phyloP scores from a whole-genome alignment of 108 stramenopile species.

The Thalassiosira profunda region DNA sequence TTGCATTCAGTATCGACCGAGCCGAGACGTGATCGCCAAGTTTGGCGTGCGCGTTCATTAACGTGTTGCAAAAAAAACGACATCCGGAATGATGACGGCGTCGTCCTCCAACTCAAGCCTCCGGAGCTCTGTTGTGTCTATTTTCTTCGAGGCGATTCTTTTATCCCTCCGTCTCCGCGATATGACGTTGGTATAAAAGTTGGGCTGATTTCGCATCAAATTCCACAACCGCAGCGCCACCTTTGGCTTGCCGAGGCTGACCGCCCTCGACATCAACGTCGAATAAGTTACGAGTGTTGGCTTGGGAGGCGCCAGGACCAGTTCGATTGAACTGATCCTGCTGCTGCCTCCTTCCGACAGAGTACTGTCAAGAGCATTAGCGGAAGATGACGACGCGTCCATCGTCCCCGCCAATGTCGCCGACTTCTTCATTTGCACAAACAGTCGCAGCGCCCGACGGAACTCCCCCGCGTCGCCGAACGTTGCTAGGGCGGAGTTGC shows the following conservation, averaged over 20 bases:
- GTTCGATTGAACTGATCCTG: slow-evolving; percentile 5
- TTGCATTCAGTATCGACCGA: slow-evolving; percentile 67
- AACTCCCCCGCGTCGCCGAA: slow-evolving; percentile 88
- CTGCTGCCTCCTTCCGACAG: slow-evolving; percentile 4
- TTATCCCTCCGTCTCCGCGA: slow-evolving; percentile 21
- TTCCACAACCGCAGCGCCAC: slow-evolving; percentile 87
- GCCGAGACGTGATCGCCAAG: slow-evolving; percentile 63
- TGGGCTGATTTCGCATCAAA: slow-evolving; percentile 63
- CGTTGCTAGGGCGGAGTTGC: slow-evolving; percentile 78
- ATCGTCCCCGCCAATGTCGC: slow-evolving; percentile 33
- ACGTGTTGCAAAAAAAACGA: slow-evolving; percentile 86
- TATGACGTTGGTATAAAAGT: slow-evolving; percentile 51
- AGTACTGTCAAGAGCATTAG: neutral
- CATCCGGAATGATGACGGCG: slow-evolving; percentile 65
- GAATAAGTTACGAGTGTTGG: slow-evolving; percentile 90
- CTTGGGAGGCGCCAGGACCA: slow-evolving; percentile 43
- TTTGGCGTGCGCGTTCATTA: slow-evolving; percentile 91
- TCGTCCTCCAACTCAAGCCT: slow-evolving; percentile 35
- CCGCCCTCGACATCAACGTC: slow-evolving; percentile 90
- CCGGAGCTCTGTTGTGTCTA: too few relatives aligned
- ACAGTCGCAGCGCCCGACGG: slow-evolving; percentile 77
- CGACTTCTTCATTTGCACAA: slow-evolving; percentile 83
- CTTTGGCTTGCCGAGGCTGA: slow-evolving; percentile 67
- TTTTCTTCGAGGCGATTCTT: too few relatives aligned
- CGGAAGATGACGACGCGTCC: too few relatives aligned